Base-by-base conservation (phyloP, 2,329 filamentous ascomycete species). In the Drechslerella coelobrocha region DNA sequence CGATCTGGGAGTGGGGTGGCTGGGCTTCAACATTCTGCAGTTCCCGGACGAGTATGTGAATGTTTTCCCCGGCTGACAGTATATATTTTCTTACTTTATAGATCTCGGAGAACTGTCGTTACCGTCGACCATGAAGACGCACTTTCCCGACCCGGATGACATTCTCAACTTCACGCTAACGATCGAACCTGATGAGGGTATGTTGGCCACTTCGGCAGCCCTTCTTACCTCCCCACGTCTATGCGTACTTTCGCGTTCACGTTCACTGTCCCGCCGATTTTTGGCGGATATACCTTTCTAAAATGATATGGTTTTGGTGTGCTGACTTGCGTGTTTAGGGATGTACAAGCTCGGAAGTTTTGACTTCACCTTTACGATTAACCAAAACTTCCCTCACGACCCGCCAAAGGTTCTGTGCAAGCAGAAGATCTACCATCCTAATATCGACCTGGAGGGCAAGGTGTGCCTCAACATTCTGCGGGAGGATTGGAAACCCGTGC, bases 381-480 rank as follows among this genome's bases (percentile, higher is more conserved):
- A 91, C 80, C 90, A 93, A 78, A 94, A 90, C 82, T 99, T 96
- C 81, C 94, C 94, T 0, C 94, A 97, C 81, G 92, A 97, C 79
- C 92, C 94, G 73, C 94, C 94, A 19, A 97, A 97, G 81, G 94
- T 99, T 76, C 94, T 90, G 78, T 97, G 94, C 82, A 89, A 88
- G 75, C 91, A 99, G 81, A 97, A 96, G 84, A 97, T 99, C 76
- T 99, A 99, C 82, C 94, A 99, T 79, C 94, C 94, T 4, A 99
- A 99, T 80, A 99, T 99, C 78, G 94, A 99, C 78, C 84, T 96
- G 41, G 91, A 97, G 79, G 94, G 94, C 75, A 99, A 99, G 78
- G 92, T 99, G 73, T 99, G 94, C 82, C 81, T 99, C 77, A 99
- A 99, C 79, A 99, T 99, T 76, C 81, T 99, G 77, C 84, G 94